phyloP scores from a whole-genome alignment of 2,329 filamentous ascomycete species.

The Trichoderma sp. region DNA sequence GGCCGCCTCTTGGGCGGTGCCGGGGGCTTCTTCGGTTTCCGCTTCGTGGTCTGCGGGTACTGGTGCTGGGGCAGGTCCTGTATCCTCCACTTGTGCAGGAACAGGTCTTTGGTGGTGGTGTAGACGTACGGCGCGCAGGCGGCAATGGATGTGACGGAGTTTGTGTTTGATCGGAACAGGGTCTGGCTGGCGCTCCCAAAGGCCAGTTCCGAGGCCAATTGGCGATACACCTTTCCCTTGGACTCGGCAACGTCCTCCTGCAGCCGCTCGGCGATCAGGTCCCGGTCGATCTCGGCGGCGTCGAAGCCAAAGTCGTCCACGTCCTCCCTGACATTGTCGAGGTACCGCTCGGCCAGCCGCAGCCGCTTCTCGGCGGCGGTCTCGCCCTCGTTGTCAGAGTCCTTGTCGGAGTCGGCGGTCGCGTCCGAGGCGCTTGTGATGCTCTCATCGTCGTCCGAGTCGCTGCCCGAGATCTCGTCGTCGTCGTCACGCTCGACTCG shows the following conservation, averaged over 20 bases:
- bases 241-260: constrained; percentile 90
- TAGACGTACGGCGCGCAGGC: constrained; percentile 80
- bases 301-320: constrained; percentile 84
- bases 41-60: constrained; percentile 60
- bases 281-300: constrained; percentile 88
- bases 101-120: constrained; percentile 83
- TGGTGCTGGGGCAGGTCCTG: constrained; percentile 65
- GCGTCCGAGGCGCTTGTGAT: constrained; percentile 45
- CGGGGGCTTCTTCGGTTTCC: constrained; percentile 60
- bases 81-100: constrained; percentile 86
- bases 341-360: constrained; percentile 86
- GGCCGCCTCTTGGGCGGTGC: constrained; percentile 64
- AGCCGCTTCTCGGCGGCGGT: constrained; percentile 87
- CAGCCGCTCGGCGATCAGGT: constrained; percentile 86
- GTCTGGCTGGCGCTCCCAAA: constrained; percentile 68
- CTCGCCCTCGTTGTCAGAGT: constrained; percentile 77
- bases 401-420: constrained; percentile 48
- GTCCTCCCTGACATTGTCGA: constrained; percentile 85
- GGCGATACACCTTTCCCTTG: constrained; percentile 86
- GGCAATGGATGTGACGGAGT: constrained; percentile 77
- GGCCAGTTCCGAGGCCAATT: constrained; percentile 72
- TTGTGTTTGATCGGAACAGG: constrained; percentile 77
- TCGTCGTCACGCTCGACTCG: constrained; percentile 63
- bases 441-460: constrained; percentile 67
- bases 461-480: constrained; percentile 82